Percentiles rank a stretch among this genome's conserved stretches.
These are phyloP conservation scores for Cruciata laevipes DNA, from an alignment of 257 asterid species.

Conservation along the genomic window DNA sequence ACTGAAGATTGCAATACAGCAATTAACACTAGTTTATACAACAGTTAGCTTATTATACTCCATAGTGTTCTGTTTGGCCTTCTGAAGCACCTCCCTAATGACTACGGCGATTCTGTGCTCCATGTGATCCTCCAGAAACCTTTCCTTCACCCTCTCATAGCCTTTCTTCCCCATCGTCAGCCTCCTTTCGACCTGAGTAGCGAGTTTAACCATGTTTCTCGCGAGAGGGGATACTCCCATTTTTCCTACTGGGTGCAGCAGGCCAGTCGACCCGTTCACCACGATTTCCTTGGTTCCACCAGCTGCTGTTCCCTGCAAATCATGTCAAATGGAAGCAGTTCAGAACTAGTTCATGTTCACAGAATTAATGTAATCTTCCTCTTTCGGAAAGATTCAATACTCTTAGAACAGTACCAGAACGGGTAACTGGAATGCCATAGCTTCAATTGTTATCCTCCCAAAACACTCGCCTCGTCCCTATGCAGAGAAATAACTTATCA, in stretches of 20 bases:
- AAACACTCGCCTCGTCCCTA: slow-evolving; percentile 98
- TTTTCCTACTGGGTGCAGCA: slow-evolving; percentile 86
- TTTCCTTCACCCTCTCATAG: slow-evolving; percentile 54
- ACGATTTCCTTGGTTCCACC: slow-evolving; percentile 93
- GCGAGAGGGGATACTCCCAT: slow-evolving; percentile 75
- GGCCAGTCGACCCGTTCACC: slow-evolving; percentile 81
- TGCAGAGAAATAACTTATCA: slow-evolving; percentile 8
- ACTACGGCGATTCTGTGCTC: slow-evolving; percentile 65
- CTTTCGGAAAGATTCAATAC: background rate
- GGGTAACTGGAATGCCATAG: slow-evolving; percentile 98
- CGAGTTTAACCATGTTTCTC: slow-evolving; percentile 56
- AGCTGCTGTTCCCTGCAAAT: slow-evolving; percentile 87
- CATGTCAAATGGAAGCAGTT: background rate
- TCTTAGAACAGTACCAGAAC: slow-evolving; percentile 49
- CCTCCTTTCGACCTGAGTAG: slow-evolving; percentile 57
- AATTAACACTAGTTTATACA: background rate
- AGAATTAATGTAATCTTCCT: background rate
- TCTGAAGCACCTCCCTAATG: slow-evolving; percentile 47
- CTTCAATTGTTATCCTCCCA: slow-evolving; percentile 99
- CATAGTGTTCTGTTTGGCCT: slow-evolving; percentile 8
- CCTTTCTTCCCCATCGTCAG: slow-evolving; percentile 75
- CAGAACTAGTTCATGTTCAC: background rate
- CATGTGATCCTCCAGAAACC: slow-evolving; percentile 82
- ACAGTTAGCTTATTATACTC: too few relatives aligned
- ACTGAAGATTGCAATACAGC: background rate